These are phyloP conservation scores for Rhodotorula mucilaginosa DNA, from an alignment of 1,284 basidiomycete species.

Conservation along the genomic window DNA sequence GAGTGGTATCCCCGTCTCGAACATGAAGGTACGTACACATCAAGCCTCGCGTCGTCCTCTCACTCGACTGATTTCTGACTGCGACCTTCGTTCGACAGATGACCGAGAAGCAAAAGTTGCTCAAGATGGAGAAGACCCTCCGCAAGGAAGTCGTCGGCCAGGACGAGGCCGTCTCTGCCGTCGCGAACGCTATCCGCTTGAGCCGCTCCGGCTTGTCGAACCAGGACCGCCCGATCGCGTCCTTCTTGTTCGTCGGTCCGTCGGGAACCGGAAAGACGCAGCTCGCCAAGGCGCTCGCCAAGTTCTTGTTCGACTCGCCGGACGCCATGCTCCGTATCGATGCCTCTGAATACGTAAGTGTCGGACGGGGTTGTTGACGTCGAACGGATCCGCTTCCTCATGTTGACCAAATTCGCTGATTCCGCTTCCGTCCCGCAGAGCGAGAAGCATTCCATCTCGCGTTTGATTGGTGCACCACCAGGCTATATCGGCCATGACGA, in stretches of 20 bases:
- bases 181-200: constrained; percentile 59
- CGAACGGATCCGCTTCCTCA: not conserved
- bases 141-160: constrained; percentile 57
- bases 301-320: constrained; percentile 57
- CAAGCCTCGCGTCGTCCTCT: constrained; percentile 42
- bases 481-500: constrained; percentile 92
- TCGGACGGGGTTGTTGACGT: not conserved
- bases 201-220: constrained; percentile 59
- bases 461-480: constrained; percentile 57
- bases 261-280: constrained; percentile 56
- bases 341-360: constrained; percentile 52
- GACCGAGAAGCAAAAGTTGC: constrained; percentile 51
- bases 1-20: constrained; percentile 52
- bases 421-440: not conserved
- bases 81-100: constrained; percentile 17
- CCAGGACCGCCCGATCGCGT: constrained; percentile 56
- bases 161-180: constrained; percentile 58
- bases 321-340: constrained; percentile 61
- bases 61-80: not conserved
- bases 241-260: constrained; percentile 56
- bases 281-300: constrained; percentile 51
- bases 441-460: constrained; percentile 57
- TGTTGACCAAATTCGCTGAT: not conserved
- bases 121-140: constrained; percentile 55
- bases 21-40: constrained; percentile 43